Base-by-base conservation (phyloP, 176 grass and related monocot genomes). In the Aechmea fasciata region DNA sequence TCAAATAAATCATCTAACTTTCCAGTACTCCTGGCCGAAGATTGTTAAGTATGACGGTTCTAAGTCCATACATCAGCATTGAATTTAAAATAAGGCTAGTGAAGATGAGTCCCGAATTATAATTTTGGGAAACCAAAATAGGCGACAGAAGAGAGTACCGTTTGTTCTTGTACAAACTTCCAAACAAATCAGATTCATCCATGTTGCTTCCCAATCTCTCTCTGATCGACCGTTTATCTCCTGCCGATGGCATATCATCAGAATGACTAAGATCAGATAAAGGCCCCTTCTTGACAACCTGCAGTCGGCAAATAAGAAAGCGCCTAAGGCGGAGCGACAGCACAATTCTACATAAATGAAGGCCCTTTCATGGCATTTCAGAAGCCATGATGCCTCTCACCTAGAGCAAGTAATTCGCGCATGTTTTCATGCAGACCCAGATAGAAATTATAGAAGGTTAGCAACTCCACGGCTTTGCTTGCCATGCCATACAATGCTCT, bases 231-330 rank as follows among this genome's bases (percentile, higher is more conserved):
- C 78, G 78, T 11, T 91, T 87, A 57, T 76, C 70, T 53, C 72
- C 81, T 11, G 41, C 74, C 1, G 75, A 69, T 73, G 52, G 71
- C 61, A 74, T 13, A 52, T 66, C 72, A 73, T 84, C 78, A 68
- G 66, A 63, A 52, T 82, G 54, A 77, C 50, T 24, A 26, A 47
- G 23, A 71, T 73, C 84, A 77, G 73, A 51, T 8, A 77, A 57
- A 77, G 71, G 65, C 69, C 61, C 65, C 66, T 81, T 87, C 86
- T 87, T 87, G 48, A 87, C 88, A 84, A 87, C 81, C 88, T 91
- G 73, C 48, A 73, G 65, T 62, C 8, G 72, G 57, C 0, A 83
- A 80, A 75, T 51, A 13, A 50, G 51, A 0, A 78, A 55, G 13
- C 51, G 75, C 6, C 2, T 71, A 47, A 81, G 66, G 66, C 63